Evolutionary conservation across 352 stramenopile species (phyloP).

Genomic region (Globisporangium acanthophoron): DNA sequence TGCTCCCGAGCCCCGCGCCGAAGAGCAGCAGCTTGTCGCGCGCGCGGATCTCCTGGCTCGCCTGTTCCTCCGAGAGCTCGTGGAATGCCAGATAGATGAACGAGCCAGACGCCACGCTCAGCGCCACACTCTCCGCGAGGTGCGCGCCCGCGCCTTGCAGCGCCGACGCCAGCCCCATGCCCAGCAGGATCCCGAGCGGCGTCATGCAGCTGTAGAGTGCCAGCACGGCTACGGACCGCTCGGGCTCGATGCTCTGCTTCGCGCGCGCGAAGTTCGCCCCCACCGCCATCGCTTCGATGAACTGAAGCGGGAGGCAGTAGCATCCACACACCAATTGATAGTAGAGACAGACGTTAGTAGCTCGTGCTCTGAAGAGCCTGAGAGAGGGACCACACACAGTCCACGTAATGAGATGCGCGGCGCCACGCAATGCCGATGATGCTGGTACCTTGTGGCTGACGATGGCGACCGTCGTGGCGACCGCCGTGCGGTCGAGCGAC

Average conservation of each 20-base stretch:
- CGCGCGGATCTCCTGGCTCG: slow-evolving; percentile 26
- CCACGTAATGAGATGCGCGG: no score
- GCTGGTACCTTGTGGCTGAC: slow-evolving; percentile 23
- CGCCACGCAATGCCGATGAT: no score
- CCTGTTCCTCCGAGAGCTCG: slow-evolving; percentile 54
- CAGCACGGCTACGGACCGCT: slow-evolving; percentile 43
- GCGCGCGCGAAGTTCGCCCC: slow-evolving; percentile 58
- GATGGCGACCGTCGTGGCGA: slow-evolving; percentile 58
- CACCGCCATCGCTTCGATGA: slow-evolving; percentile 62
- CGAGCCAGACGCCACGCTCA: slow-evolving; percentile 46
- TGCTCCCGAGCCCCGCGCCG: slow-evolving; percentile 31
- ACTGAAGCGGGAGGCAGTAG: slow-evolving; percentile 15
- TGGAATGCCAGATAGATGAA: slow-evolving; percentile 73
- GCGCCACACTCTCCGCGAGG: slow-evolving; percentile 41
- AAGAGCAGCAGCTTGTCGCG: slow-evolving; percentile 55
- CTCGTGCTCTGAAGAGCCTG: neutral
- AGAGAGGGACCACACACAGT: no score
- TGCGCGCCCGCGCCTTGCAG: slow-evolving; percentile 38
- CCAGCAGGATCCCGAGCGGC: slow-evolving; percentile 48
- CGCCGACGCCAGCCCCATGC: slow-evolving; percentile 43
- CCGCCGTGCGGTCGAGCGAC: slow-evolving; percentile 38
- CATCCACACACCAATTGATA: no score
- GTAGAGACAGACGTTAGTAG: neutral
- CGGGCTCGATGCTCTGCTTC: slow-evolving; percentile 39
- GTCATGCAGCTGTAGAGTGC: slow-evolving; percentile 69